Evolutionary conservation across 2,329 filamentous ascomycete genomes (phyloP), one percentile per base, ranked within the genome.

Genomic region (Aspergillus calidoustus): DNA sequence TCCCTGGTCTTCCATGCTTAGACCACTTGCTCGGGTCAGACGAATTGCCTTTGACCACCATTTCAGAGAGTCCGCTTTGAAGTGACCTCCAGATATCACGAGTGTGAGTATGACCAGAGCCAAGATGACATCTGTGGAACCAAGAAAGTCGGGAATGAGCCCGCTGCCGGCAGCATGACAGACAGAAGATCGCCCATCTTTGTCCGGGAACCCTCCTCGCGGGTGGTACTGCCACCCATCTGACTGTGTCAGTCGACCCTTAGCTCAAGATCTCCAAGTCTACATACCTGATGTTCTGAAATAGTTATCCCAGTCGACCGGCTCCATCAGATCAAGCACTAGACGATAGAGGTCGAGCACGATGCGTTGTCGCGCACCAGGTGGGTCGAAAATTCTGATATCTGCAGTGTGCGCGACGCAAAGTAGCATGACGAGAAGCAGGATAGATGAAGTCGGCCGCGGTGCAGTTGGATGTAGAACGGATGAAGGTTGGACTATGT

Each of bases 141-240:
- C 58, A 7, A 60, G 44, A 34, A 60, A 60, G 25, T 60, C 58
- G 23, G 58, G 58, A 13, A 60, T 60, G n/a, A 60, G 58, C 13
- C 58, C 58, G 28, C 46, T 56, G 5, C 58, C 52, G 22, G 58
- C 46, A 5, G 58, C 58, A 25, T 60, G 58, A 8, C 43, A 60
- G 6, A 60, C 58, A 7, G 58, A 56, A 2, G 58, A 51, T 25
- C 58, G 52, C 2, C 58, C 58, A 49, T 60, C 52, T 50, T 60
- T 60, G 30, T 60, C 58, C 1, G 46, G 22, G 25, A 38, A 38
- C 7, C 57, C 57, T 6, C 58, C 52, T 13, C 58, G 58, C 2
- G 52, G 52, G 34, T 60, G 58, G 23, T 51, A 60, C 25, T 60
- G 58, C 58, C 58, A 60, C n/a, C 58, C 58, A 23, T 60, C 58